Evolutionary conservation across 2,329 filamentous ascomycete genomes (phyloP).

Genomic region (Fonsecaea monophora): DNA sequence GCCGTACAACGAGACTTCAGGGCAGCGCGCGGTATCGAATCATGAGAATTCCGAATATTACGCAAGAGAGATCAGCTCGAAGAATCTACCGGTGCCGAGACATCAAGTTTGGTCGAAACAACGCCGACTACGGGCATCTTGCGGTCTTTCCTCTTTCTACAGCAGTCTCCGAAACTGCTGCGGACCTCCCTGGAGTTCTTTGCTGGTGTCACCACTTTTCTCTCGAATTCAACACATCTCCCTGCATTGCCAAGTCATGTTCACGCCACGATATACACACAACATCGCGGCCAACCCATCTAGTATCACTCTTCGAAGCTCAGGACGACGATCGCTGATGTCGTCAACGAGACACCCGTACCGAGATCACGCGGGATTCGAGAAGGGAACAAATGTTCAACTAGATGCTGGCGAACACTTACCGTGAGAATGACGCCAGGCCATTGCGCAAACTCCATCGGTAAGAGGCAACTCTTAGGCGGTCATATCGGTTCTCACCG

Average conservation of each 20-base stretch:
- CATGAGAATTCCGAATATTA: background rate
- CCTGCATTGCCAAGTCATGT: background rate
- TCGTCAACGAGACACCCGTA: background rate
- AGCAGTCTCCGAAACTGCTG: background rate
- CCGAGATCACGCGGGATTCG: background rate
- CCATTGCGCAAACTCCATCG: background rate
- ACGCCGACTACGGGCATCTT: background rate
- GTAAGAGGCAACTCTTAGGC: background rate
- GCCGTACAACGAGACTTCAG: background rate
- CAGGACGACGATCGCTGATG: background rate
- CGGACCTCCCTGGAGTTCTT: background rate
- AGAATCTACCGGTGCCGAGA: background rate
- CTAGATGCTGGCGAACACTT: background rate
- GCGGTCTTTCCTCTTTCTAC: background rate
- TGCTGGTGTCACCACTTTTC: background rate
- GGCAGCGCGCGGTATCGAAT: background rate
- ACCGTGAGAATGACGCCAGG: background rate
- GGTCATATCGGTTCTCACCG: background rate
- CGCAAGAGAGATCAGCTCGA: background rate
- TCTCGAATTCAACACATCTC: background rate
- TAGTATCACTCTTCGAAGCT: background rate
- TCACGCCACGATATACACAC: slow-evolving; percentile 41
- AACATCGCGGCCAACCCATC: background rate
- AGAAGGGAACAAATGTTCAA: background rate
- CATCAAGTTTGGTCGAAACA: background rate